Percentiles rank a stretch among this genome's conserved stretches.
These are phyloP conservation scores for Glycine soja DNA, from an alignment of 306 rosid species.

Conservation along the genomic window DNA sequence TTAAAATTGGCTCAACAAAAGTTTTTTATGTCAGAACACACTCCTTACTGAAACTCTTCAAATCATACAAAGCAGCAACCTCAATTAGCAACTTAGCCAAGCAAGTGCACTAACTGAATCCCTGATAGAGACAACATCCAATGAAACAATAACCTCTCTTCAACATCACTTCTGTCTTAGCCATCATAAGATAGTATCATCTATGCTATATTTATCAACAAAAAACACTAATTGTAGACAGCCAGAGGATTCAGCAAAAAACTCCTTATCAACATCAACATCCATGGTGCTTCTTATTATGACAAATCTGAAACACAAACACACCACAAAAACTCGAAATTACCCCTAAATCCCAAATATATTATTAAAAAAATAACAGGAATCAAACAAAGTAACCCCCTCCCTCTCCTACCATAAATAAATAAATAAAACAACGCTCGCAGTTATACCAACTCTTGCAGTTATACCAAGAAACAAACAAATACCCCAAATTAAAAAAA, in stretches of 20 bases:
- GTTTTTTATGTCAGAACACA: slow-evolving; percentile 45
- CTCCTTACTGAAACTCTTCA: slow-evolving; percentile 39
- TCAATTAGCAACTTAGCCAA: slow-evolving; percentile 41
- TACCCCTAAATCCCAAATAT: slow-evolving; percentile 39
- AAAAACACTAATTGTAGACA: slow-evolving; percentile 42
- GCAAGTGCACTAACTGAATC: slow-evolving; percentile 48
- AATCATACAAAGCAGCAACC: slow-evolving; percentile 52
- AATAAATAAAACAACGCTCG: slow-evolving; percentile 28
- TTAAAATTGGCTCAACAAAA: slow-evolving; percentile 48
- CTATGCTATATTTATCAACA: slow-evolving; percentile 45
- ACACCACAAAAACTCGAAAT: slow-evolving; percentile 39
- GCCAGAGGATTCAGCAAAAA: slow-evolving; percentile 36
- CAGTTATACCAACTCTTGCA: background rate
- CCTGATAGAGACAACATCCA: slow-evolving; percentile 38
- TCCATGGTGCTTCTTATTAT: slow-evolving; percentile 44
- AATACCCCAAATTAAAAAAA: slow-evolving; percentile 13
- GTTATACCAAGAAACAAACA: slow-evolving; percentile 35
- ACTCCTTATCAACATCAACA: slow-evolving; percentile 26
- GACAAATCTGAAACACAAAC: slow-evolving; percentile 41
- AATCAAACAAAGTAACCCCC: slow-evolving; percentile 31
- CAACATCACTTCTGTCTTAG: slow-evolving; percentile 43
- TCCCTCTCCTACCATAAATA: slow-evolving; percentile 6
- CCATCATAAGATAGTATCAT: slow-evolving; percentile 46
- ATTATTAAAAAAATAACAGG: slow-evolving; percentile 18
- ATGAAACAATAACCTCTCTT: slow-evolving; percentile 42